A percentile compares a stretch with the other conserved stretches of the same genome.
Conservation (phyloP, 495 filamentous ascomycete genomes). For the Lasiosphaeria miniovina region DNA sequence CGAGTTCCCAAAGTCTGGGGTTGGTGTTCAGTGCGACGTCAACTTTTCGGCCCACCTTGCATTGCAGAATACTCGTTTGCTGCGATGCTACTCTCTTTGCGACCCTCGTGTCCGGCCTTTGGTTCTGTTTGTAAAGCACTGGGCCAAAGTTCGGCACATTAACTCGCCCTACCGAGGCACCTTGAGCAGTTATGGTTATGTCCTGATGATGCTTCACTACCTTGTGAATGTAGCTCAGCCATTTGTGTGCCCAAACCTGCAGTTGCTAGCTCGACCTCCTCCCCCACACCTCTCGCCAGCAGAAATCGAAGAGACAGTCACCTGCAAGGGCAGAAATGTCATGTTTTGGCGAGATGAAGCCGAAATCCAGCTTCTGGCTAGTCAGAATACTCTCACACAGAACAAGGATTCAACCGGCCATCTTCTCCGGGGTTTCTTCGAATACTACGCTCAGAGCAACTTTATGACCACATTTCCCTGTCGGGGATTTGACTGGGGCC, state of each 20-base stretch:
- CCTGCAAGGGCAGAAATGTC: slow-evolving; percentile 57
- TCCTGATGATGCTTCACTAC: slow-evolving; percentile 91
- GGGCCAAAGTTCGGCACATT: slow-evolving; percentile 77
- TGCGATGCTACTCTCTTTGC: slow-evolving; percentile 72
- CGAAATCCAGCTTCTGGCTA: slow-evolving; percentile 54
- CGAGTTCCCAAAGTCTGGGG: slow-evolving; percentile 65
- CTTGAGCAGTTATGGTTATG: slow-evolving; percentile 81
- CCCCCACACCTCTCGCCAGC: slow-evolving; percentile 37
- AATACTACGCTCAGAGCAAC: slow-evolving; percentile 65
- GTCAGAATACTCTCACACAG: slow-evolving; percentile 49
- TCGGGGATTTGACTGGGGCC: slow-evolving; percentile 65
- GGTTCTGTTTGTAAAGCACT: slow-evolving; percentile 78
- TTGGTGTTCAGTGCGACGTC: slow-evolving; percentile 78
- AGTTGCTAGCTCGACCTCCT: slow-evolving; percentile 50
- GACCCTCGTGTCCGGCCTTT: slow-evolving; percentile 71
- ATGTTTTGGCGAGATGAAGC: slow-evolving; percentile 67
- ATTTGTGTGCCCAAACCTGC: slow-evolving; percentile 77
- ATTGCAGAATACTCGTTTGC: slow-evolving; percentile 72
- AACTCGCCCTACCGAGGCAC: slow-evolving; percentile 80
- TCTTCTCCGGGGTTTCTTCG: slow-evolving; percentile 74
- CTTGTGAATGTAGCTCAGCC: slow-evolving; percentile 74
- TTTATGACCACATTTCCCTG: slow-evolving; percentile 36
- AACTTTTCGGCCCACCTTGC: slow-evolving; percentile 78
- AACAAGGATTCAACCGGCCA: slow-evolving; percentile 61
- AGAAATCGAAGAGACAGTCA: slow-evolving; percentile 38